Base-by-base conservation (phyloP, 2,329 filamentous ascomycete species). In the Davidsoniella australis region DNA sequence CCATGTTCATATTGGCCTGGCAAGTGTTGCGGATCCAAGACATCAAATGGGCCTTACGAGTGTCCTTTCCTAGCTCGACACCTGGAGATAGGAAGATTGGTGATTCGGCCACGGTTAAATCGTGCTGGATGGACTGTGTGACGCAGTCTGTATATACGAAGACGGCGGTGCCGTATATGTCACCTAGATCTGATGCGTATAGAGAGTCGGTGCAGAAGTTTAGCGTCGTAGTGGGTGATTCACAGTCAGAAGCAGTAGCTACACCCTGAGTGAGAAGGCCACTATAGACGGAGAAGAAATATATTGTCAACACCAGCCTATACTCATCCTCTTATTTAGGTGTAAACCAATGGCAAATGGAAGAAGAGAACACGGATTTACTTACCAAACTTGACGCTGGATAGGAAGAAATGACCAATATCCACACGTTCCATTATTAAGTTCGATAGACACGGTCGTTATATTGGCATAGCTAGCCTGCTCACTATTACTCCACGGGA, bases 331-430 rank as follows among this genome's bases (percentile, higher is more conserved):
- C 20, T 23, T 23, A 41, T 33, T 24, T 24, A 36, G 18, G 20
- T 23, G 4, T 5, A 23, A 23, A 5, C 20, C 20, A 5, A 5
- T 23, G 20, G 5, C 20, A 4, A 23, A n/a, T 23, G 20, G 1
- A 12, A 26, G 17, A 40, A 39, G 4, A 18, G 20, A 17, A 10
- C 16, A 14, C 14, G 33, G 1, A n/a, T 4, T 4, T 12, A 41
- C 48, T 41, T 17, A 47, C 48, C 49, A 51, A 17, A 47, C 44
- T 24, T 47, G 39, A 23, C 49, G 45, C 16, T 47, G 49, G n/a
- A 51, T 51, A 1, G 45, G 49, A 8, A 51, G 18, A 41, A 47
- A 51, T 26, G 49, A 37, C 49, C 45, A 51, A 12, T 51, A 51
- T 36, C 49, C 49, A 40, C 49, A 51, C 40, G 33, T 47, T 14